A percentile compares a stretch with the other conserved stretches of the same genome.
These are phyloP conservation scores for Crotalaria pallida DNA, from an alignment of 306 rosid species.

Conservation along the genomic window DNA sequence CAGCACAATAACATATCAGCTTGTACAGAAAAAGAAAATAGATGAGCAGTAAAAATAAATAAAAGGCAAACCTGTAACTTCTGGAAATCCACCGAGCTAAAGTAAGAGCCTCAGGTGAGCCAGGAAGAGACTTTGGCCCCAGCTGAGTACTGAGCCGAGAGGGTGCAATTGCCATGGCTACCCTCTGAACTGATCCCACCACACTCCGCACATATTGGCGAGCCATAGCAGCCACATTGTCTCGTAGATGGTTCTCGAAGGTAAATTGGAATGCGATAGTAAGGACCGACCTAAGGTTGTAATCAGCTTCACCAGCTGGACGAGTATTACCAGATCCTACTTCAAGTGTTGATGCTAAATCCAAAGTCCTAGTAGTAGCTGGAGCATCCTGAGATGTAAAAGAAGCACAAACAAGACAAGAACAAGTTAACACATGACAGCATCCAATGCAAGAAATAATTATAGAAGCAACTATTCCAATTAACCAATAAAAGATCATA, in stretches of 20 bases:
- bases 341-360: conserved; percentile 89
- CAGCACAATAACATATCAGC: neutral
- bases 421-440: neutral
- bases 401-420: neutral
- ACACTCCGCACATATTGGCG: conserved; percentile 94
- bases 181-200: conserved; percentile 94
- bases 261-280: conserved; percentile 95
- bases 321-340: conserved; percentile 66
- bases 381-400: conserved; percentile 56
- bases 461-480: neutral
- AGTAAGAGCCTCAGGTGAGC: conserved; percentile 91
- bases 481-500: neutral
- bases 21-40: neutral
- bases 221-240: conserved; percentile 97
- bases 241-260: conserved; percentile 76
- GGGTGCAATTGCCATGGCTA: conserved; percentile 97
- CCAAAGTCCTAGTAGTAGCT: conserved; percentile 63
- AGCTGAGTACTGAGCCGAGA: conserved; percentile 54
- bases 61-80: conserved; percentile 62
- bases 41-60: neutral
- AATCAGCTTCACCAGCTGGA: conserved; percentile 53
- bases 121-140: conserved; percentile 75
- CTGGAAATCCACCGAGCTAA: conserved; percentile 76
- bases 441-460: neutral
- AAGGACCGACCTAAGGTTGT: conserved; percentile 82